Evolutionary conservation across 352 stramenopile genomes (phyloP).

Genomic region (Phytopythium helicoides): DNA sequence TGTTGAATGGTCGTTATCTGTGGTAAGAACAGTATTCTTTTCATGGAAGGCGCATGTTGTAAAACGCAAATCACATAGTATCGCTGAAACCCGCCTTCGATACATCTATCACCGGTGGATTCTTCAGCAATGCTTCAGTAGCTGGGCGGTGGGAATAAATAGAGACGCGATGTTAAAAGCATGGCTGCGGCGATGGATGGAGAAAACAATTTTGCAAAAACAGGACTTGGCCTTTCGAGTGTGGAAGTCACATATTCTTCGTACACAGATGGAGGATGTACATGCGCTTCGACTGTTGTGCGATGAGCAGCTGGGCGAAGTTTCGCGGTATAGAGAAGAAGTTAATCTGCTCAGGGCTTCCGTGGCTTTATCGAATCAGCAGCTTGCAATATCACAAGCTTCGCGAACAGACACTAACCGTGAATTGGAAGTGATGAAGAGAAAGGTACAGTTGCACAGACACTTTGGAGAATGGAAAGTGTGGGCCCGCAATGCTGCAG

Average conservation of each 20-base stretch:
- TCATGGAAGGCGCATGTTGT: conserved; percentile 21
- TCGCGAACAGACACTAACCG: no score
- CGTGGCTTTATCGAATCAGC: background rate
- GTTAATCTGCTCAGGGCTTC: background rate
- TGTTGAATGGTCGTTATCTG: conserved; percentile 28
- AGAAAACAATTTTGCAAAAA: conserved; percentile 1
- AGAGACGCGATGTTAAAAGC: background rate
- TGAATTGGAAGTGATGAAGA: no score
- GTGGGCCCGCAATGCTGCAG: no score
- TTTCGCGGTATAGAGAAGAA: background rate
- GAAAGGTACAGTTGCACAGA: no score
- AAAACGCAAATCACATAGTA: conserved; percentile 4
- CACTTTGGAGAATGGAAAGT: no score
- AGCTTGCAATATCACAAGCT: background rate
- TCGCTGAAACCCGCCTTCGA: conserved; percentile 15
- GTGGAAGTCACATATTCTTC: conserved; percentile 6
- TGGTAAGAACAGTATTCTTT: conserved; percentile 17
- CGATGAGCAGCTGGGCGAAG: background rate
- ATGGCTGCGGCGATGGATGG: conserved; percentile 2
- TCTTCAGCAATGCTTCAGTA: conserved; percentile 10
- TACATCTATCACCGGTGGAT: conserved; percentile 11
- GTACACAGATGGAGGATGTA: conserved; percentile 6
- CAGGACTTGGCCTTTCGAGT: background rate
- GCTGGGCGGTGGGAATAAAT: conserved; percentile 13
- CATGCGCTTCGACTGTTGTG: background rate